A percentile compares a stretch with the other conserved stretches of the same genome.
phyloP scores from a whole-genome alignment of 345 rosid species.

The Raphanus raphanistrum region DNA sequence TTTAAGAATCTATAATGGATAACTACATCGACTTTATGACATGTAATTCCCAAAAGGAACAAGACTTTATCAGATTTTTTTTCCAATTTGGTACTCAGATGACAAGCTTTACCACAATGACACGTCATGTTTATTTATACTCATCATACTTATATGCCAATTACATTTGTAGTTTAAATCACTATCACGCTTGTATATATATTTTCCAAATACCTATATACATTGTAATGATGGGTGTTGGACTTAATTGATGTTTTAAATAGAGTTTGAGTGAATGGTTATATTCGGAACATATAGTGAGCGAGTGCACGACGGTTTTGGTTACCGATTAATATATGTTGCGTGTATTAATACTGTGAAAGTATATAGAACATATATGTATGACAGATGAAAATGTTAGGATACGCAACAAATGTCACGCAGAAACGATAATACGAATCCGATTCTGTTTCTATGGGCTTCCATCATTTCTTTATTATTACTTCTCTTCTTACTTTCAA shows the following conservation, averaged over 20 bases:
- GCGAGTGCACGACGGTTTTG: slow-evolving; percentile 14
- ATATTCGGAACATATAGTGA: slow-evolving; percentile 10
- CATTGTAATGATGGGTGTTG: neutral
- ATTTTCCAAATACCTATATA: neutral
- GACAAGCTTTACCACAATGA: slow-evolving; percentile 24
- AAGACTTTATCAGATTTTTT: slow-evolving; percentile 5
- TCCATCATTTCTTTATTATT: slow-evolving; percentile 32
- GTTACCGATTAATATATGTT: neutral
- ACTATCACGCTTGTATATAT: neutral
- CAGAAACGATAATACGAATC: slow-evolving; percentile 33
- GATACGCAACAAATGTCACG: slow-evolving; percentile 38
- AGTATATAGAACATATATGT: neutral
- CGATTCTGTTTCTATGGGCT: slow-evolving; percentile 37
- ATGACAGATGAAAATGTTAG: slow-evolving; percentile 19
- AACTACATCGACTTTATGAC: slow-evolving; percentile 9
- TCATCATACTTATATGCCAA: slow-evolving; percentile 1
- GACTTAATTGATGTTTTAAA: neutral
- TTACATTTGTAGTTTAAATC: slow-evolving; percentile 2
- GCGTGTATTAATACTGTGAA: neutral
- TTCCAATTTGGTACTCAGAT: slow-evolving; percentile 21
- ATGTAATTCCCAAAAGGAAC: slow-evolving; percentile 5
- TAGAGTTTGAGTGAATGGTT: neutral
- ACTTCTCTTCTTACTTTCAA: slow-evolving; percentile 19
- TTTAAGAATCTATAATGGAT: slow-evolving; percentile 18
- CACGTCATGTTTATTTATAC: neutral